Conservation (phyloP, 1,284 basidiomycete species). For the Golubevia sp. region DNA sequence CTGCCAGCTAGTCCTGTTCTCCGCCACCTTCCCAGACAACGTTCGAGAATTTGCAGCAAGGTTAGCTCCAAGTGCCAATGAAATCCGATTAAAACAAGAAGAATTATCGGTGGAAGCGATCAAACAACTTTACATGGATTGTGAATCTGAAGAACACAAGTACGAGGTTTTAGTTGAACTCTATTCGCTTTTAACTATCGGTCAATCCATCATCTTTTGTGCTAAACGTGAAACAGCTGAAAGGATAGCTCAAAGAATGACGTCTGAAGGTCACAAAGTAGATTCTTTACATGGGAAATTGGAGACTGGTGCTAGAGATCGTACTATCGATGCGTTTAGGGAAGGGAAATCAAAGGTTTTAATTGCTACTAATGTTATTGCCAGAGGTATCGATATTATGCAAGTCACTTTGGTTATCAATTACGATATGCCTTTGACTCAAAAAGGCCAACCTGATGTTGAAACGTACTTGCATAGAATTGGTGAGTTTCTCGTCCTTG, state of each 20-base stretch:
- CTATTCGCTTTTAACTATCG: conserved; percentile 89
- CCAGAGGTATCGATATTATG: conserved; percentile 95
- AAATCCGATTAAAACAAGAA: conserved; percentile 92
- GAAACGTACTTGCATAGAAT: conserved; percentile 99
- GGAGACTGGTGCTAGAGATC: conserved; percentile 83
- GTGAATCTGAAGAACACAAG: conserved; percentile 79
- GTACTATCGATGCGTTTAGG: conserved; percentile 91
- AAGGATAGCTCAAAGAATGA: conserved; percentile 87
- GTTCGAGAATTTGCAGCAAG: conserved; percentile 87
- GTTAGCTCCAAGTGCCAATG: conserved; percentile 92
- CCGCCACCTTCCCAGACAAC: conserved; percentile 94
- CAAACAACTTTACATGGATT: conserved; percentile 96
- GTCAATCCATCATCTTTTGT: conserved; percentile 92
- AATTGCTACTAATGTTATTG: conserved; percentile 98
- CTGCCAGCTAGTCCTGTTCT: conserved; percentile 92
- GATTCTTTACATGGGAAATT: conserved; percentile 94
- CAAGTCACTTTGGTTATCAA: conserved; percentile 84
- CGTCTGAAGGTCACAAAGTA: conserved; percentile 90
- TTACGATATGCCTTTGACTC: conserved; percentile 86
- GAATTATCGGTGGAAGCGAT: conserved; percentile 94
- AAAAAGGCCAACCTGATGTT: conserved; percentile 73
- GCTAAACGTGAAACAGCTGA: conserved; percentile 87
- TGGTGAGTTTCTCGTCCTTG: conserved; percentile 67
- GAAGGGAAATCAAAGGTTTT: conserved; percentile 95
- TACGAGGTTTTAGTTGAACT: conserved; percentile 92